Evolutionary conservation across 2,329 filamentous ascomycete species (phyloP).

Genomic region (Beauveria medogensis): DNA sequence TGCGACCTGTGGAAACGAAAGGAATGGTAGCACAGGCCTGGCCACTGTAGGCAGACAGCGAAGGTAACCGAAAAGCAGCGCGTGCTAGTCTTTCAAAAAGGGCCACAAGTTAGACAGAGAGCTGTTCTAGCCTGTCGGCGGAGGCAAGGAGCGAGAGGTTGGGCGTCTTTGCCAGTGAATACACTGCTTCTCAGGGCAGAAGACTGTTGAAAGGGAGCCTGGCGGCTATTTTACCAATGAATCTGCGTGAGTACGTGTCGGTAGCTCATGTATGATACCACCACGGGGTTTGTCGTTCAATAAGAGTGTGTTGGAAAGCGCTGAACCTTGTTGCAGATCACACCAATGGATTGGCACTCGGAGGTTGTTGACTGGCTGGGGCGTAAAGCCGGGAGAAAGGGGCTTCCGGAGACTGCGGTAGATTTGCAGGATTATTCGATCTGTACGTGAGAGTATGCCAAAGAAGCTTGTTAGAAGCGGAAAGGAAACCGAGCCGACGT

Average conservation of each 20-base stretch:
- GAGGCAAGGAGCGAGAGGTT: not conserved
- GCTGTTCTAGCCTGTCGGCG: not conserved
- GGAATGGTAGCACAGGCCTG: not conserved
- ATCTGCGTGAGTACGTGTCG: not conserved
- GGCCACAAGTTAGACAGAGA: not conserved
- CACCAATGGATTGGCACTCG: not conserved
- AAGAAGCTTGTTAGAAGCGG: constrained; percentile 2
- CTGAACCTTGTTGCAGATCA: not conserved
- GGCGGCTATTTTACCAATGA: not conserved
- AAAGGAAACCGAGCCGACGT: not conserved
- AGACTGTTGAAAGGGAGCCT: not conserved
- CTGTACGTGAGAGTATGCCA: not conserved
- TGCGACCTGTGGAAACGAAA: not conserved
- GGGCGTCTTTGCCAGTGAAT: not conserved
- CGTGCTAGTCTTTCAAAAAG: not conserved
- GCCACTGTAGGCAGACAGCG: not conserved
- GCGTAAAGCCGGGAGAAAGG: not conserved
- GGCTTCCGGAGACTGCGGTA: not conserved
- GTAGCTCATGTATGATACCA: not conserved
- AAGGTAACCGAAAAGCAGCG: not conserved
- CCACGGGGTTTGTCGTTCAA: not conserved
- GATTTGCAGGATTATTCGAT: not conserved
- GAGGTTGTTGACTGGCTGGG: not conserved
- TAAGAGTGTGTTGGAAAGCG: not conserved
- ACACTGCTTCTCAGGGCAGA: not conserved